Base-by-base conservation (phyloP, 371 early-diverging fungal species). In the Apophysomyces trapeziformis region DNA sequence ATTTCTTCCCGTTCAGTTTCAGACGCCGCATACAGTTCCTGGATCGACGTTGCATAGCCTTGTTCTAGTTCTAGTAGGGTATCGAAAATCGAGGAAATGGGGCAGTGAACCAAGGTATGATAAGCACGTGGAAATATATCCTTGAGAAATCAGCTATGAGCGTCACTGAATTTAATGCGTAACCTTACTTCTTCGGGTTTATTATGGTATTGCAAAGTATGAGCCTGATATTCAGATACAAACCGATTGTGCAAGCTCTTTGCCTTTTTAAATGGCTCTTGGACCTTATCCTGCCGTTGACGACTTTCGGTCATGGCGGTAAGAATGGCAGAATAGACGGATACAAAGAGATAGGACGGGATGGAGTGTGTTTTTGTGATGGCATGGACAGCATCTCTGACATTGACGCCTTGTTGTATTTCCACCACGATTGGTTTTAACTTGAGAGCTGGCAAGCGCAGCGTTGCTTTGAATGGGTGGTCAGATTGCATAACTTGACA, bases 101-200 rank as follows among this genome's bases (percentile, higher is more conserved):
- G 84, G 14, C 89, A 89, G 62, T 87, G 86, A 14, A 89, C 84
- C 16, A 92, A 70, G 3, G 90, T 86, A 57, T 90, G 84, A 71
- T 88, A 90, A 3, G 92, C 92, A 67, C 87, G 85, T 41, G 90
- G 87, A 70, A 91, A 92, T 45, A 83, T 75, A 62, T 88, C 87
- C 88, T 88, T 63, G 57, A 47, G 26, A 59, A 61, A 41, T 50
- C 18, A 50, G 54, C 21, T 7, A 50, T 21, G 5, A 50, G 8
- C 16, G 21, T 47, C 18, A 47, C 18, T 16, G 32, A 56, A 35
- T 43, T 54, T 6, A n/a, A 57, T 35, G n/a, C 18, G n/a, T 26
- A 56, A 16, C 46, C 57, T 61, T 64, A 81, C 85, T 73, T 85
- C 77, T 60, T 81, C 81, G 4, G 76, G 78, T n/a, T 79, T 76